Evolutionary conservation across 495 filamentous ascomycete genomes (phyloP).

Genomic region (Podospora sp.): DNA sequence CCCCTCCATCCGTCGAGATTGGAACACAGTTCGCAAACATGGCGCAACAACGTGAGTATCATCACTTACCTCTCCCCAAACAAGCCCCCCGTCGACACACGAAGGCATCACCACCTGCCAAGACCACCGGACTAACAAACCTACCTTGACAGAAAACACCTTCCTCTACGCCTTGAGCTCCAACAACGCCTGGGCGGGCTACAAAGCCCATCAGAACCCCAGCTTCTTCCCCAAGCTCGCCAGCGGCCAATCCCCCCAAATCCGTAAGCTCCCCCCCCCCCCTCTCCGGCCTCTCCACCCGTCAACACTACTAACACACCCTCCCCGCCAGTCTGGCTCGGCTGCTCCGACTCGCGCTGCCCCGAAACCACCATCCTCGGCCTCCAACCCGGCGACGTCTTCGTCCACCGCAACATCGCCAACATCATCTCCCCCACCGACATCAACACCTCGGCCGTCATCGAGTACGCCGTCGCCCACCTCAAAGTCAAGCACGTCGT

Average conservation of each 20-base stretch:
- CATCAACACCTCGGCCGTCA: conserved; percentile 73
- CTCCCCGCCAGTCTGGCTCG: conserved; percentile 82
- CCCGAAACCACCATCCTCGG: conserved; percentile 84
- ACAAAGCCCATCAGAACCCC: conserved; percentile 66
- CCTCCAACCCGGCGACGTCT: conserved; percentile 84
- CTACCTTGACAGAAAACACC: conserved; percentile 43
- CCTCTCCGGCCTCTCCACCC: no score
- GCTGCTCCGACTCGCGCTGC: conserved; percentile 87
- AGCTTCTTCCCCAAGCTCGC: conserved; percentile 72
- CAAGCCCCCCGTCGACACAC: background rate
- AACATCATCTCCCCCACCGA: conserved; percentile 81
- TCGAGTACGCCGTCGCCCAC: conserved; percentile 77
- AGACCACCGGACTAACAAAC: background rate
- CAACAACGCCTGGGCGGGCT: conserved; percentile 73
- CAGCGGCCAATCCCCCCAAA: conserved; percentile 69
- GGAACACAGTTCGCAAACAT: background rate
- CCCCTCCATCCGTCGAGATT: background rate
- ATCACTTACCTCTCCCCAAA: background rate
- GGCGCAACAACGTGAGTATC: conserved; percentile 7
- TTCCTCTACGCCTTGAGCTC: conserved; percentile 59
- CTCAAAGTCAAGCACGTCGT: conserved; percentile 82
- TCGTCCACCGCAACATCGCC: conserved; percentile 93
- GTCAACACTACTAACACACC: no score
- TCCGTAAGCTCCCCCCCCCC: conserved; percentile 51
- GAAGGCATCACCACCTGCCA: background rate